Conservation (phyloP, 768 basidiomycete genomes). For the Suillus lakei region DNA sequence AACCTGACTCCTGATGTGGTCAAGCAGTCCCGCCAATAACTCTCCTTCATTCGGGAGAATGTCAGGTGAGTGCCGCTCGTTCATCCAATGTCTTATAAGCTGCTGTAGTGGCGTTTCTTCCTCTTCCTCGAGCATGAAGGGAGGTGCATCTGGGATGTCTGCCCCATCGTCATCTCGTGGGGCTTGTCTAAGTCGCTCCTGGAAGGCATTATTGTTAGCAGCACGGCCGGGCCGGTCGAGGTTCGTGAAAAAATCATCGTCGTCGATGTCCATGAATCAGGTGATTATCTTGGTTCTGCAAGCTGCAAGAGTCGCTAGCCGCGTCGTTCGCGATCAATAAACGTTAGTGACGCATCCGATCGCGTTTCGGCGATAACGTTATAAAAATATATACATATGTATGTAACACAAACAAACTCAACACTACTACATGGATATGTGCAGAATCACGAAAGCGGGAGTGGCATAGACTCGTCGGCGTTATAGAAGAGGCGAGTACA, state of each 20-base stretch:
- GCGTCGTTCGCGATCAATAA: neutral
- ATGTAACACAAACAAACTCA: neutral
- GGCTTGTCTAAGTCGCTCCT: constrained; percentile 44
- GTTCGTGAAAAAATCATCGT: constrained; percentile 33
- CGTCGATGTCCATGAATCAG: constrained; percentile 26
- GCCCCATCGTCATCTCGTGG: constrained; percentile 35
- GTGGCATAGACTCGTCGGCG: neutral
- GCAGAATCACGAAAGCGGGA: neutral
- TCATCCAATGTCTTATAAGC: constrained; percentile 84
- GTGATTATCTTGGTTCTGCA: neutral
- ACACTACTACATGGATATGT: neutral
- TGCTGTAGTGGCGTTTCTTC: constrained; percentile 67
- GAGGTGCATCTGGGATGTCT: constrained; percentile 34
- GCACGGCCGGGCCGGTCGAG: constrained; percentile 21
- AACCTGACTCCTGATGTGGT: constrained; percentile 86
- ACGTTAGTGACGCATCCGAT: constrained; percentile 11
- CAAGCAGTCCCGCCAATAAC: constrained; percentile 66
- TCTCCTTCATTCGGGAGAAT: constrained; percentile 75
- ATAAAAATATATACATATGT: neutral
- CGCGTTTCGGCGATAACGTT: neutral
- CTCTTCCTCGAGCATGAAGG: constrained; percentile 38
- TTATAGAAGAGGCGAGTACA: neutral
- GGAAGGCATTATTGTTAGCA: constrained; percentile 23
- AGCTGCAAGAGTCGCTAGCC: neutral
- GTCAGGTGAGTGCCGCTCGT: constrained; percentile 83